phyloP scores from a whole-genome alignment of 1,284 basidiomycete genomes.

The Vanrija pseudolonga region DNA sequence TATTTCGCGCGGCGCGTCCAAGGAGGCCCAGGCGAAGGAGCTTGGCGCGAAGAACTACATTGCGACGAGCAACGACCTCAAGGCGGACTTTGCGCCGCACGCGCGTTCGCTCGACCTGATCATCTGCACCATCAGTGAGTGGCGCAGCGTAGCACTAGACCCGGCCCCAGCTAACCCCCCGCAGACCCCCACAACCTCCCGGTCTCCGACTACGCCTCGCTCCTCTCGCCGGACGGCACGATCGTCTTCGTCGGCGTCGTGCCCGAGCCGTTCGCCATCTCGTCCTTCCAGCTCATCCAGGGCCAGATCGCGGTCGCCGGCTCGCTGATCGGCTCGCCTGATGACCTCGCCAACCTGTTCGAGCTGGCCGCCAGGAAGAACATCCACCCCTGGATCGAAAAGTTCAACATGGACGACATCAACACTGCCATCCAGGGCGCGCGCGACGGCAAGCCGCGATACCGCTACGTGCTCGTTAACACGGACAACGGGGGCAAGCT shows the following conservation, averaged over 20 bases:
- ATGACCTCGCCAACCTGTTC: constrained; percentile 45
- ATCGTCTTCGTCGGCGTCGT: constrained; percentile 47
- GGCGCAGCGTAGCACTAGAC: too few relatives aligned
- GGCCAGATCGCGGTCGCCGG: constrained; percentile 16
- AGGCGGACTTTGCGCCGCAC: constrained; percentile 31
- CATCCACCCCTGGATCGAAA: constrained; percentile 32
- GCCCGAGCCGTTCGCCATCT: constrained; percentile 30
- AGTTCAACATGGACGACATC: constrained; percentile 48
- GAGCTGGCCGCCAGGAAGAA: constrained; percentile 37
- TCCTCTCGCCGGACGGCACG: constrained; percentile 45
- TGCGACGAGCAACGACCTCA: constrained; percentile 31
- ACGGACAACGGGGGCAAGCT: constrained; percentile 32
- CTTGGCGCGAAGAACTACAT: constrained; percentile 51
- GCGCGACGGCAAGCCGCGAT: constrained; percentile 46
- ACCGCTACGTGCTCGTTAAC: constrained; percentile 50
- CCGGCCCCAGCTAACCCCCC: too few relatives aligned
- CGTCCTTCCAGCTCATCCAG: constrained; percentile 31
- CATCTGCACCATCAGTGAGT: constrained; percentile 43
- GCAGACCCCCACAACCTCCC: constrained; percentile 17
- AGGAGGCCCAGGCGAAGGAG: constrained; percentile 52
- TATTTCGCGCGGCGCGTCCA: constrained; percentile 53
- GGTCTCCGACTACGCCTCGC: constrained; percentile 36
- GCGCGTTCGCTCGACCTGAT: constrained; percentile 49
- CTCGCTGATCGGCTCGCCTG: constrained; percentile 44
- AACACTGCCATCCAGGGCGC: constrained; percentile 49